Conservation (phyloP, 1,284 basidiomycete genomes). For the Golubevia sp. region DNA sequence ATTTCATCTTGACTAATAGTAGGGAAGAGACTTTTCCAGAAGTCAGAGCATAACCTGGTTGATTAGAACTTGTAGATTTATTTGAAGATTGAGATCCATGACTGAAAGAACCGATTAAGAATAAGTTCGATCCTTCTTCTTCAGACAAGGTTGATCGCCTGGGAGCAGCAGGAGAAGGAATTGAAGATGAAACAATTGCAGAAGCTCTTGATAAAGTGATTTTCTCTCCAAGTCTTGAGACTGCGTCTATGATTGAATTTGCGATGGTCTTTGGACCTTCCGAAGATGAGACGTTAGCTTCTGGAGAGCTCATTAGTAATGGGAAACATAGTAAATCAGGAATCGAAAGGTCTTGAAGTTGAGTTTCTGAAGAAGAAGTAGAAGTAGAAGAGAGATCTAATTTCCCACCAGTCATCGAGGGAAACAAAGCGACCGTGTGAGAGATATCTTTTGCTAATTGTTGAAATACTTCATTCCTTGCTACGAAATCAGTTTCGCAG, state of each 20-base stretch:
- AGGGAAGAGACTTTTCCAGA: neutral
- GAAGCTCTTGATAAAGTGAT: slow-evolving; percentile 43
- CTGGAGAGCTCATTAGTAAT: slow-evolving; percentile 30
- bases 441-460: slow-evolving; percentile 49
- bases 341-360: neutral
- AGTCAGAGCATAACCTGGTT: neutral
- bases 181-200: slow-evolving; percentile 18
- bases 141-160: neutral
- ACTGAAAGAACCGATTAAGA: slow-evolving; percentile 10
- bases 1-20: neutral
- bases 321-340: slow-evolving; percentile 26
- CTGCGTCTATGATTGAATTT: slow-evolving; percentile 47
- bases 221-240: slow-evolving; percentile 55
- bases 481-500: slow-evolving; percentile 61
- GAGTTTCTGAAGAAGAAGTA: neutral
- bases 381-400: neutral
- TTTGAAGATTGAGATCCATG: slow-evolving; percentile 11
- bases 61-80: slow-evolving; percentile 11
- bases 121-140: neutral
- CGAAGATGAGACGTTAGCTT: slow-evolving; percentile 13
- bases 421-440: slow-evolving; percentile 54
- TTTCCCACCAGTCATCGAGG: slow-evolving; percentile 9
- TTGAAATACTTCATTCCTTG: slow-evolving; percentile 51
- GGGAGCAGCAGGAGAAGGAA: slow-evolving; percentile 6
- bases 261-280: slow-evolving; percentile 32